These are phyloP conservation scores for Xeromyces bisporus DNA, from an alignment of 495 filamentous ascomycete species.

Conservation along the genomic window DNA sequence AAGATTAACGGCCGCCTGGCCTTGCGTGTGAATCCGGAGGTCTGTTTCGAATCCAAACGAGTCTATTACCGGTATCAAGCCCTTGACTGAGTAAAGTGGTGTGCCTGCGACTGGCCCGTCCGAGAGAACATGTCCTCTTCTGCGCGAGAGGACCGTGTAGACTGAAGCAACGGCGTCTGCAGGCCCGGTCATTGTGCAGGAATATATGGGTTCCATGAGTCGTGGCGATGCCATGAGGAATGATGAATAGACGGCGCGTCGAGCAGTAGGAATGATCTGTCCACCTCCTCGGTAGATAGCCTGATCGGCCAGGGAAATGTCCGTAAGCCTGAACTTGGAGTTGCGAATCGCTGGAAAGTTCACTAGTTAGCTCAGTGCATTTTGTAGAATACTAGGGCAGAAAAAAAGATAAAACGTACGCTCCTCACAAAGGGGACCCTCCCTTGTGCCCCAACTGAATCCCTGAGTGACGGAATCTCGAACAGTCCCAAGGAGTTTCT, in stretches of 20 bases:
- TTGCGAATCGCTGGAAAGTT: slow-evolving; percentile 72
- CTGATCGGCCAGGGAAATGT: slow-evolving; percentile 70
- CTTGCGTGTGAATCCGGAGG: slow-evolving; percentile 87
- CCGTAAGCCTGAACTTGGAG: slow-evolving; percentile 86
- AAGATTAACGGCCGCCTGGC: slow-evolving; percentile 74
- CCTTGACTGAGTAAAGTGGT: slow-evolving; percentile 79
- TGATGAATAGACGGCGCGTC: slow-evolving; percentile 79
- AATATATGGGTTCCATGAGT: slow-evolving; percentile 91
- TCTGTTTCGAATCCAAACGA: slow-evolving; percentile 96
- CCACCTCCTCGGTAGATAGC: slow-evolving; percentile 89
- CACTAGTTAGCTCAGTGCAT: slow-evolving; percentile 1
- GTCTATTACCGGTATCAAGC: slow-evolving; percentile 89
- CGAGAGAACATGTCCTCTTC: slow-evolving; percentile 79
- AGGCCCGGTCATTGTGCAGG: slow-evolving; percentile 80
- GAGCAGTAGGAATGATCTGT: slow-evolving; percentile 89
- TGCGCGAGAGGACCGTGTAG: slow-evolving; percentile 79
- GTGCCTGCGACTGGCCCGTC: slow-evolving; percentile 92
- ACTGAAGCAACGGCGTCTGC: slow-evolving; percentile 75
- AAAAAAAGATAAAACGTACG: slow-evolving; percentile 41
- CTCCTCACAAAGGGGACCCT: slow-evolving; percentile 96
- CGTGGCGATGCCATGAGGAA: slow-evolving; percentile 95
- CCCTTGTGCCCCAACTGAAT: slow-evolving; percentile 86
- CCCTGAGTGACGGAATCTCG: slow-evolving; percentile 86
- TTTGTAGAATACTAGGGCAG: not conserved
- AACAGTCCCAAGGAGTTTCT: slow-evolving; percentile 70